Evolutionary conservation across 768 basidiomycete species (phyloP), one percentile per base, ranked within the genome.

Genomic region (Serendipita vermifera): DNA sequence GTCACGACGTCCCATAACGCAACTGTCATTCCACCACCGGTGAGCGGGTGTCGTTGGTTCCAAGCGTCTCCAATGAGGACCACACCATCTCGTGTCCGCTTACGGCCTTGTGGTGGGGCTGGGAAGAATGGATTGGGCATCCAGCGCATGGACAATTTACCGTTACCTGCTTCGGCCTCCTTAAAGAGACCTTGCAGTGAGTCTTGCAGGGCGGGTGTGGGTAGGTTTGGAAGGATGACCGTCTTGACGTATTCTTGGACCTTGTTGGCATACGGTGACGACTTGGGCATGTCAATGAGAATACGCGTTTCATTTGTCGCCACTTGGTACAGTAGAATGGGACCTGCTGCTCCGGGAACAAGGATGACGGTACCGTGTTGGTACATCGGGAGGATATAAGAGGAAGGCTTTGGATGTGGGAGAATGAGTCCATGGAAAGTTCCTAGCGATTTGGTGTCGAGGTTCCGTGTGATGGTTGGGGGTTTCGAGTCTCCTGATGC

Each of bases 31-130:
- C 96, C 96, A 64, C 67, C 72, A 3, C 96, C 96, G 0, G 96
- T 99, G 20, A 99, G 76, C 1, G 96, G 96, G 68, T 99, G 96
- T 0, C 96, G 87, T 93, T 98, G 98, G 66, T 98, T 99, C 85
- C 90, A 94, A 2, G 94, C 82, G 66, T 98, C 96, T 1, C 96
- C 96, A 32, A 96, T 73, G 59, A 98, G 80, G 57, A 99, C 71
- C 7, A 80, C 81, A 24, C 89, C 88, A 48, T 81, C 76, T 60
- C 79, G 84, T 4, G 66, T 70, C 56, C 62, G 68, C 60, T 59
- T 62, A 15, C 70, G 69, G 7, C 73, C 71, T 66, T 60, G 20
- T 62, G 59, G n/a, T 73, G 83, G 73, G 0, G 92, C 71, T 0
- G 96, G 88, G 1, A 99, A 76, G 74, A 87, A 96, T 0, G 88